Evolutionary conservation across 2,329 filamentous ascomycete species (phyloP), one percentile per base, ranked within the genome.

Genomic region (Ascochyta viciae-villosae): DNA sequence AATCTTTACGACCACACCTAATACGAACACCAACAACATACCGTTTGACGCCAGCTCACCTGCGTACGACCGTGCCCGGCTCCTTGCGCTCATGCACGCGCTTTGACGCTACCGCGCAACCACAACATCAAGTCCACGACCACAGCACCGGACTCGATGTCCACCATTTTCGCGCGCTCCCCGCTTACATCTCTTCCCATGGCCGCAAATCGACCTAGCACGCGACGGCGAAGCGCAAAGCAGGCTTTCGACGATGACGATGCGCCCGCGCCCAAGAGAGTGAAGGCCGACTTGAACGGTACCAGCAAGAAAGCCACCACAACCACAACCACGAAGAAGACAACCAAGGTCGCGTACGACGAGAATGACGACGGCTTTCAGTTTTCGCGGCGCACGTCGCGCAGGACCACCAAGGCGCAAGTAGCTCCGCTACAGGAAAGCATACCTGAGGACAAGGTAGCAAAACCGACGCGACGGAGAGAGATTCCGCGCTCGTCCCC

Each of bases 331-430:
- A 61, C 66, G 33, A 77, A 67, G 63, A 77, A 75, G 66, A 66
- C 71, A 35, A 57, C 74, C 34, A 78, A 75, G 62, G 72, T 74
- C 69, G 78, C 77, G 47, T 80, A 80, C 57, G 76, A 78, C 19
- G 78, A 82, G 64, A 70, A 79, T 31, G 79, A 78, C 50, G 80
- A 81, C 51, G 81, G 74, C 27, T 83, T 83, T 62, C 71, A 76
- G 38, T 83, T 82, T 56, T 75, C 77, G 55, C 78, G 80, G 48
- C 70, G 73, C 43, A 73, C 70, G 4, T 71, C 74, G 29, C 62
- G 63, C 38, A 71, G 71, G 58, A 72, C 72, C 23, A 71, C 75
- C 16, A 78, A 77, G 56, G 60, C 72, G 49, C 66, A 73, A 37
- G 64, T 58, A n/a, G 62, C 64, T 35, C 49, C 63, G 3, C 54